A percentile compares a stretch with the other conserved stretches of the same genome.
Conservation (phyloP, 225 moss, liverwort and hornwort species). For the Ulota crispa region DNA sequence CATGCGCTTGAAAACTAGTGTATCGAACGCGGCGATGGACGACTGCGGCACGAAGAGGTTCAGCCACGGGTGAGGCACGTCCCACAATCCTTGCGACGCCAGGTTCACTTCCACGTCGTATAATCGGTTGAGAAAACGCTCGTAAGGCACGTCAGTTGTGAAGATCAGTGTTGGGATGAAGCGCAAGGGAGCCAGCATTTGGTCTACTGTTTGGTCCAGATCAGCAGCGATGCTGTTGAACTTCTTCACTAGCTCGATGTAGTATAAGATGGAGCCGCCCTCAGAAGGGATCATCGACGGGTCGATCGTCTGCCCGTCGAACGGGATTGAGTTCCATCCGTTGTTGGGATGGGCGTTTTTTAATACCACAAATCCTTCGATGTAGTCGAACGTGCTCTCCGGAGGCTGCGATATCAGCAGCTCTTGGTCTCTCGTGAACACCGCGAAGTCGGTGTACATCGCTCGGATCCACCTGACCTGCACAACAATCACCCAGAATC, state of each 20-base stretch:
- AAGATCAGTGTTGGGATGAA: conserved; percentile 58
- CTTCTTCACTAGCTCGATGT: conserved; percentile 69
- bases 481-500: neutral
- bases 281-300: conserved; percentile 48
- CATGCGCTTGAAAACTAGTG: conserved; percentile 52
- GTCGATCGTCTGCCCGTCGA: conserved; percentile 49
- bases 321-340: conserved; percentile 86
- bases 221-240: conserved; percentile 12
- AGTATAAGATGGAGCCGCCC: conserved; percentile 62
- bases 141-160: conserved; percentile 50
- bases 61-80: conserved; percentile 83
- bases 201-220: conserved; percentile 20
- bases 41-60: conserved; percentile 70
- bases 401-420: conserved; percentile 52
- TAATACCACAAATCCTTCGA: conserved; percentile 87
- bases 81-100: conserved; percentile 58
- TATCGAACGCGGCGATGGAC: conserved; percentile 56
- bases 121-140: conserved; percentile 65
- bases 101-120: conserved; percentile 54
- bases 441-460: conserved; percentile 73
- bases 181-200: conserved; percentile 44
- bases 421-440: conserved; percentile 72
- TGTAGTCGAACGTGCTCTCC: conserved; percentile 59
- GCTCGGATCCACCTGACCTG: conserved; percentile 90
- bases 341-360: conserved; percentile 50